Base-by-base conservation (phyloP, 1,284 basidiomycete genomes). In the Kalmanozyma brasiliensis region DNA sequence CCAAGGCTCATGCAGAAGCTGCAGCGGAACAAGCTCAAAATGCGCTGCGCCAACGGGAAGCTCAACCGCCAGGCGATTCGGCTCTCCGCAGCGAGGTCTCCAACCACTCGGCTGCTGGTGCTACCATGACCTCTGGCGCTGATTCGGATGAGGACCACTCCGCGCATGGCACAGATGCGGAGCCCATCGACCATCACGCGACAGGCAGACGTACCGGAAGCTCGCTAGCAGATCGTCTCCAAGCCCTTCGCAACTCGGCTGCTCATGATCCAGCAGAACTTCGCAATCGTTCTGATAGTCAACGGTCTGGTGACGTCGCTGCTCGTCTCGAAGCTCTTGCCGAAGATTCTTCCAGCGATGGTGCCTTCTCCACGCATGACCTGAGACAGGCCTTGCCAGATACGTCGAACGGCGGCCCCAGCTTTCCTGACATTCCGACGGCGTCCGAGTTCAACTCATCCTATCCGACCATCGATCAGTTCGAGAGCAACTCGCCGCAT, bases 401-500 rank as follows among this genome's bases (percentile, higher is more conserved):
- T 22, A 19, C 37, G 19, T 34, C 48, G 2, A 19, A 38, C 19
- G 22, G 8, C n/a, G 46, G 47, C 17, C 52, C 49, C 24, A 26
- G 20, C 52, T 67, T 67, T 34, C 58, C 62, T 9, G 38, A 51
- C 32, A 46, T 74, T 1, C 72, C 74, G 17, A 56, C 64, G 10
- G 62, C 58, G 2, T 72, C 73, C 44, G 56, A 76, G 26, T 76
- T 77, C 55, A 58, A 47, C 38, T 53, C 59, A 8, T 46, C 58
- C 11, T 78, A 73, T 40, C 76, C 76, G 4, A 70, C 62, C 36
- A 66, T 78, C 42, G 73, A 78, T 48, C 69, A 77, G 22, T 61
- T 78, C 36, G 76, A 78, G 41, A 61, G 41, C 32, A 23, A 45
- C 9, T 33, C 37, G 4, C 11, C 53, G 17, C 55, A 47, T 26